Conservation (phyloP, 73 alveolate genomes). For the Blepharisma stoltei region DNA sequence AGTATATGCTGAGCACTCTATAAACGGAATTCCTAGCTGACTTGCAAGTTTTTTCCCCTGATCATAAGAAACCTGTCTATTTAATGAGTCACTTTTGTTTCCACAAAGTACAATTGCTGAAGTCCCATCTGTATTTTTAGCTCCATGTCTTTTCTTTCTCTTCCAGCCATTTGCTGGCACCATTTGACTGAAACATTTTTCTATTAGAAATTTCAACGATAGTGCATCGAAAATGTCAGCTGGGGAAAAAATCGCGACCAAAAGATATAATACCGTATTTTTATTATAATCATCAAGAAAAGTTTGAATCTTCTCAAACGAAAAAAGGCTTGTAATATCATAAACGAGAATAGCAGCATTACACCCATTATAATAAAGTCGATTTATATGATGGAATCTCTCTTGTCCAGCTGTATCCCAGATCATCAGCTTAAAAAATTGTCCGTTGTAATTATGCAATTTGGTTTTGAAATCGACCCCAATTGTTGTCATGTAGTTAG, state of each 20-base stretch:
- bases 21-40: constrained; percentile 28
- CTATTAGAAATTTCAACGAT: no score
- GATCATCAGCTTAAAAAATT: constrained; percentile 1
- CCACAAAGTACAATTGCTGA: background rate
- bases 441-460: background rate
- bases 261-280: no score
- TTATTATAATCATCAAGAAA: constrained; percentile 18
- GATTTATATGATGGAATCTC: background rate
- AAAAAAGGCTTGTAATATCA: background rate
- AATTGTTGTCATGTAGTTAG: constrained; percentile 59
- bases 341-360: constrained; percentile 32
- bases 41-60: background rate
- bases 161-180: no score
- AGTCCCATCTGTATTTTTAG: constrained; percentile 4
- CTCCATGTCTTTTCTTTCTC: no score
- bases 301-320: background rate
- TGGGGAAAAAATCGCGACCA: no score
- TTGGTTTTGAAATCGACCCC: constrained; percentile 64
- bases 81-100: background rate
- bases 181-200: no score
- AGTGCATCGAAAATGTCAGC: no score
- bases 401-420: constrained; percentile 66
- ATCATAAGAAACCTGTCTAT: background rate
- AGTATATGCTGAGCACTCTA: constrained; percentile 32
- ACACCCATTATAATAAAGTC: constrained; percentile 20